A percentile compares a stretch with the other conserved stretches of the same genome.
Conservation (phyloP, 768 basidiomycete species). For the Fistulinella prunicolor region DNA sequence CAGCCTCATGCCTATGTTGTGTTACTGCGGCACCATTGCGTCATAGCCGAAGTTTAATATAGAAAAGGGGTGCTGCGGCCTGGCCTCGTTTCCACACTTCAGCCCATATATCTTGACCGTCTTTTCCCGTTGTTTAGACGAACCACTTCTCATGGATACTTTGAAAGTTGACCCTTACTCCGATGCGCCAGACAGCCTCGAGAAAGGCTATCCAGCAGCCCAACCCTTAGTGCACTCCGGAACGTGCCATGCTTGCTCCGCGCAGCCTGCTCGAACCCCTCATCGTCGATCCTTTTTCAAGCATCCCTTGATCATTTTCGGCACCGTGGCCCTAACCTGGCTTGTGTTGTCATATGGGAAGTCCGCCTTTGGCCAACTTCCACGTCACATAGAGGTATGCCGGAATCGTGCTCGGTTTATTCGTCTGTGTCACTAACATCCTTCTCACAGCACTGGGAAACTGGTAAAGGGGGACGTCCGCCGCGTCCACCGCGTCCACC, state of each 20-base stretch:
- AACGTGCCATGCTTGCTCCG: not conserved
- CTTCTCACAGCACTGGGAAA: slow-evolving; percentile 6
- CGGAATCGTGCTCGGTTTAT: not conserved
- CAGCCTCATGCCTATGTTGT: too few relatives aligned
- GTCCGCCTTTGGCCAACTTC: not conserved
- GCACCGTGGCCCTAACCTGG: slow-evolving; percentile 11
- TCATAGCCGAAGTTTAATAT: too few relatives aligned
- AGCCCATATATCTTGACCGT: not conserved
- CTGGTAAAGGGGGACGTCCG: not conserved
- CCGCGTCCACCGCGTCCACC: too few relatives aligned
- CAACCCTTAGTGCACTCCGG: slow-evolving; percentile 2
- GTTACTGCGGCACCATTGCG: too few relatives aligned
- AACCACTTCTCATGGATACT: slow-evolving; percentile 12
- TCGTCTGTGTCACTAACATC: not conserved
- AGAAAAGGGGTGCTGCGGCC: slow-evolving; percentile 4
- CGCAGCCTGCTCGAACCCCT: not conserved
- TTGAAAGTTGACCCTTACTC: slow-evolving; percentile 5
- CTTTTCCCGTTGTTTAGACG: not conserved
- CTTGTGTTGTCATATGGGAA: slow-evolving; percentile 7
- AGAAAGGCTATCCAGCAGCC: slow-evolving; percentile 17
- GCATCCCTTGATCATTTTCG: slow-evolving; percentile 6
- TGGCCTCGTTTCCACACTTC: not conserved
- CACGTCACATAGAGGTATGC: slow-evolving; percentile 10
- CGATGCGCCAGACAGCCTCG: slow-evolving; percentile 8
- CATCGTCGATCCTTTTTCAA: slow-evolving; percentile 6